Evolutionary conservation across 2,329 filamentous ascomycete genomes (phyloP).

Genomic region (Colletotrichum spaethianum): DNA sequence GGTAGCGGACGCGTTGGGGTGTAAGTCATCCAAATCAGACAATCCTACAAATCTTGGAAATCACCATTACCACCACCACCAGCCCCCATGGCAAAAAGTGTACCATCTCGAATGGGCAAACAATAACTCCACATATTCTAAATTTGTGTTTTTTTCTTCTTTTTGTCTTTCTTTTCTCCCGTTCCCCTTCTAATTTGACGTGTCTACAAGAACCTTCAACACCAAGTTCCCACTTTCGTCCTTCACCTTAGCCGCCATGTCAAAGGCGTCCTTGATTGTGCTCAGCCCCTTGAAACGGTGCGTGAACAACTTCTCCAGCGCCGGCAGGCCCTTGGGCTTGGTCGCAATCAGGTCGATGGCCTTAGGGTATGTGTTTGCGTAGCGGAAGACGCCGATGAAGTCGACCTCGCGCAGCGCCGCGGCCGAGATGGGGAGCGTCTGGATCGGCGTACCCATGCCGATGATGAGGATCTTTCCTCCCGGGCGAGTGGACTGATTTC

Average conservation of each 20-base stretch:
- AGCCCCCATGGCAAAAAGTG: not conserved
- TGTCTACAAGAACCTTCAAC: slow-evolving; percentile 79
- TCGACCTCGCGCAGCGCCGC: slow-evolving; percentile 80
- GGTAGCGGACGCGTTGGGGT: not conserved
- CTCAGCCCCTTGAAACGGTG: slow-evolving; percentile 77
- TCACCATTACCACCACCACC: not conserved
- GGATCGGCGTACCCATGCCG: slow-evolving; percentile 80
- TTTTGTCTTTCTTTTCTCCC: not conserved
- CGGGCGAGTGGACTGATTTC: slow-evolving; percentile 67
- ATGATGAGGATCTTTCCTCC: slow-evolving; percentile 80
- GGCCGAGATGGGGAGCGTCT: slow-evolving; percentile 78
- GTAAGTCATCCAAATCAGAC: not conserved
- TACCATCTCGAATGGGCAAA: no score
- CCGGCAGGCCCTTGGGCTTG: slow-evolving; percentile 68
- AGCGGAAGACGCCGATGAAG: slow-evolving; percentile 79
- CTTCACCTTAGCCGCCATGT: slow-evolving; percentile 79
- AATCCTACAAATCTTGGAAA: not conserved
- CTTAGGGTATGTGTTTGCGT: slow-evolving; percentile 80
- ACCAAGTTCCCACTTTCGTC: slow-evolving; percentile 80
- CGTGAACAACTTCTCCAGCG: slow-evolving; percentile 78
- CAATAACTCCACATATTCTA: not conserved
- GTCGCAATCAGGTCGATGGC: slow-evolving; percentile 67
- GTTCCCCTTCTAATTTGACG: slow-evolving; percentile 43
- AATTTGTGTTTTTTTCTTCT: not conserved
- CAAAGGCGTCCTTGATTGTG: slow-evolving; percentile 76